Conservation (phyloP, 2,329 filamentous ascomycete species). For the Beauveria pseudobassiana region DNA sequence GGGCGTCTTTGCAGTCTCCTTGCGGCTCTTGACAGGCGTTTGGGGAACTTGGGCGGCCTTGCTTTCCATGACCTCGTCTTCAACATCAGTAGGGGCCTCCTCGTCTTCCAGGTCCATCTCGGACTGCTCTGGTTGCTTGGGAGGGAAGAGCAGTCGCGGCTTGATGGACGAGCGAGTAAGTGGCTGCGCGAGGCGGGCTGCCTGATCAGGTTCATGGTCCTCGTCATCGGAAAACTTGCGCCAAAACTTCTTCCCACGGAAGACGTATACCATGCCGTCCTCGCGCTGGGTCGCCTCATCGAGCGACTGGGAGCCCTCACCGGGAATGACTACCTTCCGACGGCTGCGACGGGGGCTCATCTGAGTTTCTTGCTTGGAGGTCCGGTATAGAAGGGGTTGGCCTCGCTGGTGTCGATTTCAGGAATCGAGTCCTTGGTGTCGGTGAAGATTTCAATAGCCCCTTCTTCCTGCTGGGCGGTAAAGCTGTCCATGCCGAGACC, state of each 20-base stretch:
- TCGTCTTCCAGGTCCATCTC: constrained; percentile 45
- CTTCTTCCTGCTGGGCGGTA: constrained; percentile 45
- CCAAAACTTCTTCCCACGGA: constrained; percentile 75
- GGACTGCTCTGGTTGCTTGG: constrained; percentile 38
- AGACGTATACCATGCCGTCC: constrained; percentile 68
- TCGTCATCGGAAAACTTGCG: constrained; percentile 52
- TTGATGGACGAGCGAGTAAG: constrained; percentile 63
- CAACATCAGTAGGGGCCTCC: constrained; percentile 52
- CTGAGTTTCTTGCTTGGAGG: constrained; percentile 24
- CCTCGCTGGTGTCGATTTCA: constrained; percentile 53
- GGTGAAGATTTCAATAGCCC: constrained; percentile 65
- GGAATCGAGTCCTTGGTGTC: constrained; percentile 74
- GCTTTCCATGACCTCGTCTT: constrained; percentile 36
- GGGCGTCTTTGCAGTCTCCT: constrained; percentile 36
- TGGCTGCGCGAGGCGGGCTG: constrained; percentile 31
- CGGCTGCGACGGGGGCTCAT: constrained; percentile 45
- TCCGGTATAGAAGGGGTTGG: constrained; percentile 65
- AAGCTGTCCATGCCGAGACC: constrained; percentile 52
- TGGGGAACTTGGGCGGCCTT: constrained; percentile 21
- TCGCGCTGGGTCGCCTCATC: constrained; percentile 57
- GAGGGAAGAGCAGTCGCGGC: constrained; percentile 64
- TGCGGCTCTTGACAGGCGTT: constrained; percentile 30
- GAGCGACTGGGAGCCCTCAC: constrained; percentile 51
- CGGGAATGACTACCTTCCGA: constrained; percentile 46
- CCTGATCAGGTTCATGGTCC: constrained; percentile 28